Percentiles rank a stretch among this genome's conserved stretches.
Evolutionary conservation across 306 rosid species (phyloP).

Genomic region (Sechiopsis laciniata): DNA sequence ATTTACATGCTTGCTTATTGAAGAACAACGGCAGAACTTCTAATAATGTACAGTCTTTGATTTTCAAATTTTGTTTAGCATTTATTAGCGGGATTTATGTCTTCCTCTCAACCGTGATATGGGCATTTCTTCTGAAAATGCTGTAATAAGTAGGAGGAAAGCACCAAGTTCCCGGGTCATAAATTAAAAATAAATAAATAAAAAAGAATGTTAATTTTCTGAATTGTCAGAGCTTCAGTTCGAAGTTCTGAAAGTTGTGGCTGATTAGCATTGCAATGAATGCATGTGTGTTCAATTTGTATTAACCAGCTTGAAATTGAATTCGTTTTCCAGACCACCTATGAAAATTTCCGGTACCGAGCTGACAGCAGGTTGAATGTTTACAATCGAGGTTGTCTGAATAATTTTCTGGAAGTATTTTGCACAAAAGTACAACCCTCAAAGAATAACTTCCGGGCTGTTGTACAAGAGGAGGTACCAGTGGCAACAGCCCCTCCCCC

Average conservation of each 20-base stretch:
- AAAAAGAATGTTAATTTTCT: not conserved
- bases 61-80: not conserved
- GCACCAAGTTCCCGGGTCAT: no score
- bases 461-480: slow-evolving; percentile 59
- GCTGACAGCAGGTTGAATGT: slow-evolving; percentile 70
- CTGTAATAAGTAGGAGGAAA: not conserved
- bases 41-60: not conserved
- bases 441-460: slow-evolving; percentile 67
- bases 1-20: not conserved
- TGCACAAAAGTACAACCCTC: slow-evolving; percentile 76
- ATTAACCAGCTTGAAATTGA: not conserved
- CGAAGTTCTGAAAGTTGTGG: not conserved
- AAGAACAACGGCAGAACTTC: slow-evolving; percentile 14
- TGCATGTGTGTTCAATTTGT: not conserved
- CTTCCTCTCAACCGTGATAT: not conserved
- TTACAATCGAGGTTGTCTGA: slow-evolving; percentile 61
- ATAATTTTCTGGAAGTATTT: slow-evolving; percentile 80
- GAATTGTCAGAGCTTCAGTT: not conserved
- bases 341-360: slow-evolving; percentile 84
- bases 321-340: slow-evolving; percentile 60
- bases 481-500: slow-evolving; percentile 34
- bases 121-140: not conserved
- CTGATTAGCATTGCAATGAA: not conserved
- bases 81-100: not conserved
- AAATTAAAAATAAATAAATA: no score